These are phyloP conservation scores for Kurtzmaniella quercitrusa DNA, from an alignment of 1,139 yeast species.

Conservation along the genomic window DNA sequence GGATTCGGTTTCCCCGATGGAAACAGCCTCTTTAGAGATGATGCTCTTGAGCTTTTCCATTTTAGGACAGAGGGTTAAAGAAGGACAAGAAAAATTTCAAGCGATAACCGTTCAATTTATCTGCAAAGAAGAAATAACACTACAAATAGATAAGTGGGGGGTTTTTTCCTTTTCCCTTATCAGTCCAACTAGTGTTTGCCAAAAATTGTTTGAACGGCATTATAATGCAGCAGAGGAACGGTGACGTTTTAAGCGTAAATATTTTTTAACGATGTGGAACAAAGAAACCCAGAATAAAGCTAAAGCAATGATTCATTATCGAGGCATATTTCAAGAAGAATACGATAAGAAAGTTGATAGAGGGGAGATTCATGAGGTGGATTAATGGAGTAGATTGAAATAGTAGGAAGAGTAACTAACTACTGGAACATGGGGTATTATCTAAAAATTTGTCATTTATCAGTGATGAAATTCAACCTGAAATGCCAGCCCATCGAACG, in stretches of 20 bases:
- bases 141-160: neutral
- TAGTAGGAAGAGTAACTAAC: too few relatives aligned
- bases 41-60: constrained; percentile 7
- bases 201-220: neutral
- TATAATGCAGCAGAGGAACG: neutral
- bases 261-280: too few relatives aligned
- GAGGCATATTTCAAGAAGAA: too few relatives aligned
- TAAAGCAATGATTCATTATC: too few relatives aligned
- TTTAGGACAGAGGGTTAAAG: neutral
- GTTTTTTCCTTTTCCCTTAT: neutral
- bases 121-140: neutral
- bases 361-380: too few relatives aligned
- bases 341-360: too few relatives aligned
- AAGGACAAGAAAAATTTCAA: neutral
- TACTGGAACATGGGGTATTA: too few relatives aligned
- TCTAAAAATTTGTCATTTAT: neutral
- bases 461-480: neutral
- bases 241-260: too few relatives aligned
- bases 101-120: neutral
- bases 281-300: too few relatives aligned
- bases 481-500: neutral
- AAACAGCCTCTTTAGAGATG: constrained; percentile 1
- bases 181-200: neutral
- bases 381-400: too few relatives aligned
- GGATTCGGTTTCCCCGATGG: constrained; percentile 1